Evolutionary conservation across 306 rosid genomes (phyloP), one percentile per base, ranked within the genome.

Genomic region (Trifolium dubium): DNA sequence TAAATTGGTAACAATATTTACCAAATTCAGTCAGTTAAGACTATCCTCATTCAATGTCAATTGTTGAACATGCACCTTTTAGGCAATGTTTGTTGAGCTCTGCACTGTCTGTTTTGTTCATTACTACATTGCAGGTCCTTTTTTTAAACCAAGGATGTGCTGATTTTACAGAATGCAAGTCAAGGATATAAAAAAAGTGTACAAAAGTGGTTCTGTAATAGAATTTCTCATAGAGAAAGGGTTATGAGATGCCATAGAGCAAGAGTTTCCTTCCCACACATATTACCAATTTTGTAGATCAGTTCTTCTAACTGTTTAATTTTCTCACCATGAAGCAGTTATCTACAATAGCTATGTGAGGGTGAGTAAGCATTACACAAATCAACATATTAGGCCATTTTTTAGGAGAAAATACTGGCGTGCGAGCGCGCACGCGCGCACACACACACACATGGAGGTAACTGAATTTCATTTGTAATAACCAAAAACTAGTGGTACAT

Each of bases 381-480:
- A 79, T 34, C 13, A 44, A 69, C 11, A 69, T 12, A 37, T 56
- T 40, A 11, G 15, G 73, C 50, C 32, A 55, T 6, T 12, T 75
- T 39, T 9, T 10, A 10, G 66, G 41, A 30, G 2, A 30, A 30
- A 59, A 59, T 53, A 46, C 37, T 34, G 6, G 37, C 37, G 5
- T 4, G 5, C 6, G 35, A 5, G 35, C 37, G 37, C 37, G 23
- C 23, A 23, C 5, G 5, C 34, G 4, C 34, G 4, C 4, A 34
- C 7, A 5, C 37, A 32, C 19, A 56, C 30, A 53, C 69, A 79
- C 72, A 58, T 15, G 11, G 70, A 34, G 18, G 62, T 61, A 68
- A 64, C 50, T 39, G 43, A 9, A 69, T 60, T 67, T 69, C 79
- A 67, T 54, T 61, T 43, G 46, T 62, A 56, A 39, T 55, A 59